A percentile compares a stretch with the other conserved stretches of the same genome.
Evolutionary conservation across 75 land plant genomes (phyloP).

Genomic region (Isoetes taiwanensis): DNA sequence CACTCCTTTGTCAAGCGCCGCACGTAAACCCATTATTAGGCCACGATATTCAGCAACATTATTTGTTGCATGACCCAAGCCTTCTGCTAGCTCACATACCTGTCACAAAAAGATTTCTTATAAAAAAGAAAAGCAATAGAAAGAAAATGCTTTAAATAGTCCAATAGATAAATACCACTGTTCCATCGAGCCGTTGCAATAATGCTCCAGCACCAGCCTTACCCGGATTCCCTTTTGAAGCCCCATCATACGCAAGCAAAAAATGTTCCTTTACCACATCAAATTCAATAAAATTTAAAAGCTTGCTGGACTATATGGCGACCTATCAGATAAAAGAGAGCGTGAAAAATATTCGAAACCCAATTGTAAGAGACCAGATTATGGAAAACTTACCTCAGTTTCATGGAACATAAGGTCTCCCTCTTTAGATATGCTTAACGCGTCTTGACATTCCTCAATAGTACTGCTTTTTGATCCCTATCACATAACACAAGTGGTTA

Average conservation of each 20-base stretch:
- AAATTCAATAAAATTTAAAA: not conserved
- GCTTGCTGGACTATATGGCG: too few species aligned
- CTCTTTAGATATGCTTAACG: too few species aligned
- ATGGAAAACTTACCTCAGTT: too few species aligned
- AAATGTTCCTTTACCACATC: not conserved
- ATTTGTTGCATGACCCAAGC: conserved; percentile 57
- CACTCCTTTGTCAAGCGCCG: conserved; percentile 51
- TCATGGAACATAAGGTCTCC: too few species aligned
- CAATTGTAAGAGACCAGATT: not conserved
- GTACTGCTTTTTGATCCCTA: too few species aligned
- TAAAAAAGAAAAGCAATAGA: too few species aligned
- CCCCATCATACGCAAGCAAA: conserved; percentile 1
- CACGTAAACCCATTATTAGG: conserved; percentile 49
- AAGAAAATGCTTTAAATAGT: too few species aligned
- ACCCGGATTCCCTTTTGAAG: conserved; percentile 4
- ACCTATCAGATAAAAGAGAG: not conserved
- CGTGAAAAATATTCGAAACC: not conserved
- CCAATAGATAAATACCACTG: too few species aligned
- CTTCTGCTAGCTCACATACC: conserved; percentile 55
- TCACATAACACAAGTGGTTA: too few species aligned
- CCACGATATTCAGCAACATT: conserved; percentile 86
- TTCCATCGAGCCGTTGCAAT: not conserved
- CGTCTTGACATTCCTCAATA: too few species aligned
- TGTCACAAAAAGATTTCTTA: conserved; percentile 5
- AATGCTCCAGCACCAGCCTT: conserved; percentile 9